phyloP scores from a whole-genome alignment of 2,329 filamentous ascomycete species.

The Sporothrix protearum region DNA sequence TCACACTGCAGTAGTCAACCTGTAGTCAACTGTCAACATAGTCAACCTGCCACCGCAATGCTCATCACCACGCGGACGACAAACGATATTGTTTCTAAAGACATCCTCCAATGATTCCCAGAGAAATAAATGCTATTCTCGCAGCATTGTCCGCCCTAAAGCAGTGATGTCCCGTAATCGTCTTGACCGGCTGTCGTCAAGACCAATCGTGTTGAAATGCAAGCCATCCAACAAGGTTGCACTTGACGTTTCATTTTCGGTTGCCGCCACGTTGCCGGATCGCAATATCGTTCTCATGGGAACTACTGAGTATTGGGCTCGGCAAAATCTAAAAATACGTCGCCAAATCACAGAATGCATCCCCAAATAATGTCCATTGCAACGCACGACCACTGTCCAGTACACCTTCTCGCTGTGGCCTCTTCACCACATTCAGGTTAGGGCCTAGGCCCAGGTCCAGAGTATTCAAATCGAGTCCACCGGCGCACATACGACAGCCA shows the following conservation, averaged over 20 bases:
- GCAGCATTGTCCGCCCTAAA: background rate
- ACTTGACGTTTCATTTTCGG: background rate
- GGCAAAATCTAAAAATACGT: background rate
- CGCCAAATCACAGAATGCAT: background rate
- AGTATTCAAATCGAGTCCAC: background rate
- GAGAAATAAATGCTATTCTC: background rate
- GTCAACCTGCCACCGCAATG: background rate
- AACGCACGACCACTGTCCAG: background rate
- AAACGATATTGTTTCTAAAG: background rate
- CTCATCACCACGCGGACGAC: background rate
- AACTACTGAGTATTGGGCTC: background rate
- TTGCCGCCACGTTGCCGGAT: background rate
- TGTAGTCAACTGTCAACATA: too few species aligned
- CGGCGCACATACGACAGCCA: background rate
- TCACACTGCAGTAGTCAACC: slow-evolving; percentile 3
- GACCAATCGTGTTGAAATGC: background rate
- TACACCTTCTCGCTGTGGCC: background rate
- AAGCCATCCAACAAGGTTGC: background rate
- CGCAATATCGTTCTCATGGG: background rate
- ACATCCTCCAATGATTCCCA: background rate
- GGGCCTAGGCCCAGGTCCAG: background rate
- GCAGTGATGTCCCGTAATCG: background rate
- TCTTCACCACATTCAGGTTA: background rate
- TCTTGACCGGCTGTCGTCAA: background rate
- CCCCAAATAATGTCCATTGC: background rate